These are phyloP conservation scores for Dictyostelium intermedium DNA, from an alignment of 78 protist species.

Conservation along the genomic window DNA sequence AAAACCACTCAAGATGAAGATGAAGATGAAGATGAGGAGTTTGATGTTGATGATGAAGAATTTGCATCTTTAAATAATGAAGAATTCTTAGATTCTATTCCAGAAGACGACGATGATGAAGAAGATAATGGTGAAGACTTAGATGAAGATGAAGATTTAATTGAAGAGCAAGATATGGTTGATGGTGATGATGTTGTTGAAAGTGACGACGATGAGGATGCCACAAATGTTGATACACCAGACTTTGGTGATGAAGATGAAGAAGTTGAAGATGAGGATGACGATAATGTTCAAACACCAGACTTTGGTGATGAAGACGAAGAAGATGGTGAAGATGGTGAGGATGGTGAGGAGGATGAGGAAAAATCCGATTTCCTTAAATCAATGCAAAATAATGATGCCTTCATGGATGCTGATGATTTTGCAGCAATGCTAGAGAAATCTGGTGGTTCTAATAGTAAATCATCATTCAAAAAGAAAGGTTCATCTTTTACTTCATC, in stretches of 20 bases:
- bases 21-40: constrained; percentile 13
- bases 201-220: background rate
- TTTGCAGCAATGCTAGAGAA: constrained; percentile 38
- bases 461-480: background rate
- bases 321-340: constrained; percentile 2
- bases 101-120: background rate
- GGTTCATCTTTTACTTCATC: background rate
- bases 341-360: background rate
- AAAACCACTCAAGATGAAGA: background rate
- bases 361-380: background rate
- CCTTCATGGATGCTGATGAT: constrained; percentile 68
- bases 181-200: background rate
- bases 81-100: background rate
- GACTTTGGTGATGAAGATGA: constrained; percentile 48
- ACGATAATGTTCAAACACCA: background rate
- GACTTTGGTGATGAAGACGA: constrained; percentile 22
- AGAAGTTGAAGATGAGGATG: constrained; percentile 10
- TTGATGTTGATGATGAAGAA: constrained; percentile 27
- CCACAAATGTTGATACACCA: background rate
- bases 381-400: background rate
- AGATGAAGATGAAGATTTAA: constrained; percentile 30
- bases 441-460: background rate
- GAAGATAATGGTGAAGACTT: constrained; percentile 1
- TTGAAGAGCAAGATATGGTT: background rate
- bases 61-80: background rate